A percentile compares a stretch with the other conserved stretches of the same genome.
phyloP scores from a whole-genome alignment of 2,329 filamentous ascomycete genomes.

The Whalleya microplaca region DNA sequence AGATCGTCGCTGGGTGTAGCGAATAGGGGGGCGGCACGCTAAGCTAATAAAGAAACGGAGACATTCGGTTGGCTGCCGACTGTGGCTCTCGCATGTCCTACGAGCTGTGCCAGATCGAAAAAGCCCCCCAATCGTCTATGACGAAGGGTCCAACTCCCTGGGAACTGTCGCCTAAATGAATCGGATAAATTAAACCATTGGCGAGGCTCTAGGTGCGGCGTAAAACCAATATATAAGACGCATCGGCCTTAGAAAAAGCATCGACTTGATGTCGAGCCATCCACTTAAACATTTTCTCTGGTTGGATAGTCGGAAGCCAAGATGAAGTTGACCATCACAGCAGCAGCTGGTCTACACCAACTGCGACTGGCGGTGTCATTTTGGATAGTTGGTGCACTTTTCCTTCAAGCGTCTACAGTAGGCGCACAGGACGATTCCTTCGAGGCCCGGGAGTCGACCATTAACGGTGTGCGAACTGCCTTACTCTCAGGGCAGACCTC shows the following conservation, averaged over 20 bases:
- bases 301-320: slow-evolving; percentile 6
- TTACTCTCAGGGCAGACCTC: slow-evolving; percentile 56
- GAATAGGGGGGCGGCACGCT: slow-evolving; percentile 4
- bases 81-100: neutral
- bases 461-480: slow-evolving; percentile 58
- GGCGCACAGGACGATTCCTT: slow-evolving; percentile 37
- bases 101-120: neutral
- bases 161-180: slow-evolving; percentile 14
- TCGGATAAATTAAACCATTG: slow-evolving; percentile 9
- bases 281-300: neutral
- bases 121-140: neutral
- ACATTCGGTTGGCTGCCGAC: slow-evolving; percentile 5
- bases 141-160: slow-evolving; percentile 6
- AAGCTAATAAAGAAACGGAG: slow-evolving; percentile 5
- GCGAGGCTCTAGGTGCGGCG: neutral
- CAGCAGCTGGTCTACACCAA: slow-evolving; percentile 10
- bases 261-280: slow-evolving; percentile 5
- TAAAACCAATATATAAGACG: slow-evolving; percentile 13
- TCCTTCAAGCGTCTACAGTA: slow-evolving; percentile 7
- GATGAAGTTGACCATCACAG: slow-evolving; percentile 12
- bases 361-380: slow-evolving; percentile 1
- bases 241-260: slow-evolving; percentile 12
- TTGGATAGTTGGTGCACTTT: slow-evolving; percentile 10
- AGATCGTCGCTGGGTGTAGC: slow-evolving; percentile 10
- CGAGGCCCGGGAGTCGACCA: slow-evolving; percentile 61